These are phyloP conservation scores for Bipolaris bicolor DNA, from an alignment of 2,329 filamentous ascomycete genomes.

Conservation along the genomic window DNA sequence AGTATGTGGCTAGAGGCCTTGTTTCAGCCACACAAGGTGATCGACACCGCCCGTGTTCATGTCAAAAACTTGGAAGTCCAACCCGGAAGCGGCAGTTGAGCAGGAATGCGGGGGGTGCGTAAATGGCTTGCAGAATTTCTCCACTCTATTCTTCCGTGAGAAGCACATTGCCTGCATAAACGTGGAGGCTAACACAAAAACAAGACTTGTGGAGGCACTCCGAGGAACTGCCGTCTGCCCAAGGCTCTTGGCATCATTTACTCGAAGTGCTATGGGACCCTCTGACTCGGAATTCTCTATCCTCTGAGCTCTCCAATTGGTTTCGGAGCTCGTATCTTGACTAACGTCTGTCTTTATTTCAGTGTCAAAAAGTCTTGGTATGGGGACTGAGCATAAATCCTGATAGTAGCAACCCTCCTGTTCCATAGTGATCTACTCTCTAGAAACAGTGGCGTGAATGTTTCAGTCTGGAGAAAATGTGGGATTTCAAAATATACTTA, in stretches of 20 bases:
- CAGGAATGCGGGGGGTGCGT: neutral
- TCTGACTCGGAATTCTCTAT: neutral
- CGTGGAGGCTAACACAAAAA: neutral
- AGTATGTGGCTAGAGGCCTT: neutral
- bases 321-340: neutral
- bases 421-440: neutral
- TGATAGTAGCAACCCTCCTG: neutral
- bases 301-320: neutral
- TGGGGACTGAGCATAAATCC: neutral
- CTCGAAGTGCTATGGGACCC: constrained; percentile 2
- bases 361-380: neutral
- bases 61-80: neutral
- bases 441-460: neutral
- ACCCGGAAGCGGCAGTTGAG: constrained; percentile 1
- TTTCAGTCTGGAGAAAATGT: neutral
- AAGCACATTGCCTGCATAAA: neutral
- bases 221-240: constrained; percentile 2
- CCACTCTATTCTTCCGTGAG: constrained; percentile 4
- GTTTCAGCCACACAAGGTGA: neutral
- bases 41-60: neutral
- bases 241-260: constrained; percentile 8
- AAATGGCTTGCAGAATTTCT: neutral
- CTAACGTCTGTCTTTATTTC: neutral
- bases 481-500: constrained; percentile 5
- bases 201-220: neutral